Conservation (phyloP, 345 rosid genomes). For the Dipteronia sinensis region DNA sequence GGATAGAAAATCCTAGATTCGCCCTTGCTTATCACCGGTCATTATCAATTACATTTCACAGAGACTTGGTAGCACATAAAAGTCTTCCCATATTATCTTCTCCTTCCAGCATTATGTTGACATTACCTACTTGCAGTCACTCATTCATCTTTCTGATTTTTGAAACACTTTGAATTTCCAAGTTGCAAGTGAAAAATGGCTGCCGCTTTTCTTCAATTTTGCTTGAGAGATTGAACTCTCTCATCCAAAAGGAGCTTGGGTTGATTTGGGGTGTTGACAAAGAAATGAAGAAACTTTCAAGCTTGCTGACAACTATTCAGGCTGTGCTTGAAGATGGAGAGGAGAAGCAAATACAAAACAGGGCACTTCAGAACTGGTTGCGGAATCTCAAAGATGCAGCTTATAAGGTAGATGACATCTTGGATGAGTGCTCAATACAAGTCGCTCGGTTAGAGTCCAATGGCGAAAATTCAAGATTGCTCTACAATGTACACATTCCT, state of each 20-base stretch:
- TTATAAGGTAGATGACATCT: neutral
- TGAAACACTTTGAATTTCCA: neutral
- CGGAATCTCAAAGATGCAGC: constrained; percentile 7
- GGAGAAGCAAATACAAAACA: neutral
- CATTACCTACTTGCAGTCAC: neutral
- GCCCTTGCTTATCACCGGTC: neutral
- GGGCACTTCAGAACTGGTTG: constrained; percentile 8
- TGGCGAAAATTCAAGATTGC: neutral
- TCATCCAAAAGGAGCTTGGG: too few relatives aligned
- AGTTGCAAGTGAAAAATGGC: neutral
- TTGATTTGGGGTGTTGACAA: too few relatives aligned
- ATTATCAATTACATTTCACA: neutral
- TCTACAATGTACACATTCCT: neutral
- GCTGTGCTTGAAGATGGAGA: neutral
- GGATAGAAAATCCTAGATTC: too few relatives aligned
- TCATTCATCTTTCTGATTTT: neutral
- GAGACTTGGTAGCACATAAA: neutral
- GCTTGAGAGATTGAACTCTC: neutral
- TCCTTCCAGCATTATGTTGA: neutral
- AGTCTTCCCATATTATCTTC: too few relatives aligned
- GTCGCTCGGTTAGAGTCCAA: neutral
- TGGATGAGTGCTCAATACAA: neutral
- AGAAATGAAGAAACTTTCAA: too few relatives aligned
- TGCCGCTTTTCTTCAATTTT: neutral
- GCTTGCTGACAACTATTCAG: too few relatives aligned